phyloP scores from a whole-genome alignment of 176 grass and related monocot species.

The Dactylis glomerata region DNA sequence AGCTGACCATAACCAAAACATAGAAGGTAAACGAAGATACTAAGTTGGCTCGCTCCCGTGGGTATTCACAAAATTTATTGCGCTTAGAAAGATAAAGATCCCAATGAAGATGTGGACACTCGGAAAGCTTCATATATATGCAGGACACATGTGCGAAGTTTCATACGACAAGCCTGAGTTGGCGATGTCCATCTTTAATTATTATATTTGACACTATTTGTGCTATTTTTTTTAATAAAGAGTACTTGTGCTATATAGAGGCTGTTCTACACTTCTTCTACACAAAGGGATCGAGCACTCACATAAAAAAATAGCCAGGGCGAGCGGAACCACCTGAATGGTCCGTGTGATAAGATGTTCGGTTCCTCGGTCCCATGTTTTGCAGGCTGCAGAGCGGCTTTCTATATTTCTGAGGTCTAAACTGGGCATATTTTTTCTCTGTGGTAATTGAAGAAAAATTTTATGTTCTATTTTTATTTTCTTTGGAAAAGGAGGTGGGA shows the following conservation, averaged over 20 bases:
- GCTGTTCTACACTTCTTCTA: constrained; percentile 15
- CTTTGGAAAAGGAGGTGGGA: too few relatives aligned
- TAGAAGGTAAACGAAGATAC: not conserved
- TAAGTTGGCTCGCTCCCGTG: not conserved
- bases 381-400: not conserved
- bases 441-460: not conserved
- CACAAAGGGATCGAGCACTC: constrained; percentile 9
- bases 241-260: constrained; percentile 5
- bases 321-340: constrained; percentile 9
- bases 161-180: constrained; percentile 39
- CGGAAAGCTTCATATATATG: constrained; percentile 29
- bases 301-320: constrained; percentile 10
- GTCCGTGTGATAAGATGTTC: not conserved
- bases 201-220: constrained; percentile 24
- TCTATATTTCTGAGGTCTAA: not conserved
- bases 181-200: constrained; percentile 1
- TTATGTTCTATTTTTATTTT: too few relatives aligned
- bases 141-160: constrained; percentile 15
- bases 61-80: not conserved
- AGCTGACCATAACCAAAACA: not conserved
- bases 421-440: not conserved
- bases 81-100: constrained; percentile 10
- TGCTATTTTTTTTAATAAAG: too few relatives aligned
- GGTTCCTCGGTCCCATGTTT: not conserved
- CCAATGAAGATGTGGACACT: not conserved